phyloP scores from a whole-genome alignment of 345 rosid genomes.

The Eucalyptus marginata region DNA sequence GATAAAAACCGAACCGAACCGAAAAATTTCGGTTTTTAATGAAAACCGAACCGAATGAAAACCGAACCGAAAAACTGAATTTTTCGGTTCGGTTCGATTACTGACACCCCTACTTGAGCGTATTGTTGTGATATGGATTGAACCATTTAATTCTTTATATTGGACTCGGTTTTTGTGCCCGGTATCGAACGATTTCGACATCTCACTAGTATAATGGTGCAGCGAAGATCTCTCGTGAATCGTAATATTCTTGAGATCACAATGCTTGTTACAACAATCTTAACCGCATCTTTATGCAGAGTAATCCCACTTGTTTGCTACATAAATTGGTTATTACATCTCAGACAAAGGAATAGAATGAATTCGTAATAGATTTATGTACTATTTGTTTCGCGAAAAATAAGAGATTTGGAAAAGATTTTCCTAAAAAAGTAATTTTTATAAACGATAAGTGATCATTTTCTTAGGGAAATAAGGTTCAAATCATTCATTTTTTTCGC shows the following conservation, averaged over 20 bases:
- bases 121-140: not conserved
- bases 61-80: too few relatives aligned
- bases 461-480: too few relatives aligned
- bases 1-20: too few relatives aligned
- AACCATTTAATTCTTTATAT: not conserved
- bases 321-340: not conserved
- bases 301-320: not conserved
- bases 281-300: not conserved
- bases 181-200: not conserved
- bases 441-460: too few relatives aligned
- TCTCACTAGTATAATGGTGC: not conserved
- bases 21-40: too few relatives aligned
- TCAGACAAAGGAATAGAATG: not conserved
- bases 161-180: not conserved
- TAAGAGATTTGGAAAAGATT: too few relatives aligned
- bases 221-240: not conserved
- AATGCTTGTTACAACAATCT: not conserved
- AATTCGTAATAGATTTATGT: not conserved
- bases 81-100: too few relatives aligned
- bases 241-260: not conserved
- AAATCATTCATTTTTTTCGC: accelerated
- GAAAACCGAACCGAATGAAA: too few relatives aligned
- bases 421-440: too few relatives aligned
- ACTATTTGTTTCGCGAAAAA: too few relatives aligned
- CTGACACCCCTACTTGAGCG: too few relatives aligned